Evolutionary conservation across 176 grass and related monocot species (phyloP), one percentile per base, ranked within the genome.

Genomic region (Aegilops umbellulata): DNA sequence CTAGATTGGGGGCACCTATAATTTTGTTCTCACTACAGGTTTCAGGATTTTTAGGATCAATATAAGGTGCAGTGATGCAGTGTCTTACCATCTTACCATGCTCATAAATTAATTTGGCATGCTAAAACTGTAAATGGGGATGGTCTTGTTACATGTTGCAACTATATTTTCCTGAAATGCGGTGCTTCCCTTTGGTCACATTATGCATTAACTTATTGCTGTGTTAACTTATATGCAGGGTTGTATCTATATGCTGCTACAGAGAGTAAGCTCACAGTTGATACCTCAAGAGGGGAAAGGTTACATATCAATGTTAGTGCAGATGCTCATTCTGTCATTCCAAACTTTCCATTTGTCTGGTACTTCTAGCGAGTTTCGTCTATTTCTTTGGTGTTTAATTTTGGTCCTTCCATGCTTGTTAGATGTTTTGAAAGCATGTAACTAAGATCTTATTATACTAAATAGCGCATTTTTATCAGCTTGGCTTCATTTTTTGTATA

Each of bases 221-320:
- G 8, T 74, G 15, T 22, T 84, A 83, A 62, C 69, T 38, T 86
- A 80, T 83, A 46, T 98, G 78, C 77, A 98, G 96, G 96, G 42
- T 78, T 99, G 76, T 99, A 99, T 89, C 80, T 99, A 67, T 96
- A 89, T 86, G 90, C 94, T 36, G 92, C 94, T 17, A 99, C 92
- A 65, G 94, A 96, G 68, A 99, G 94, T 66, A 96, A 99, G 87
- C 89, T 99, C 51, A 94, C 91, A 51, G 97, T 99, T 82, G 97
- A 99, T 86, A 99, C 92, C 46, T 99, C 97, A 71, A 96, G 97
- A 92, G 97, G 97, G 35, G 97, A 99, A 87, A 93, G 92, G 71
- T 89, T 99, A 20, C 92, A 88, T 69, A 96, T 99, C 51, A 99
- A 97, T 83, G 97, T 98, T 71, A 92, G 94, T 94, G 80, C 15